Evolutionary conservation across 768 basidiomycete species (phyloP).

Genomic region (Suillus subalutaceus): DNA sequence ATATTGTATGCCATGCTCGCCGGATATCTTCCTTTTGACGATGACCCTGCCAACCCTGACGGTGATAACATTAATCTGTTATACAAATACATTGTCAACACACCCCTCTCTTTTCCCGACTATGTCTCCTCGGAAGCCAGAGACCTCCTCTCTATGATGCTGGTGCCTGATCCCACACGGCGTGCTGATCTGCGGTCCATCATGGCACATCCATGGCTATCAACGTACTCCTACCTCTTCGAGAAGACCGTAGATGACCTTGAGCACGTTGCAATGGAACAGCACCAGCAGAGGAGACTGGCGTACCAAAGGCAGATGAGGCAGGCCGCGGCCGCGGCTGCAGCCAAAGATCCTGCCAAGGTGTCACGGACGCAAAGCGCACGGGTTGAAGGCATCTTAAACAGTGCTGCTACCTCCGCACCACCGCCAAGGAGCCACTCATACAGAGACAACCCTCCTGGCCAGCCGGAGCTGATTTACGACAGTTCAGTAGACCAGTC

Average conservation of each 20-base stretch:
- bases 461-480: constrained; percentile 71
- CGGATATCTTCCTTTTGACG: constrained; percentile 98
- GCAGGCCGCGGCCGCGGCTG: constrained; percentile 43
- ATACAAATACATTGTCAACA: constrained; percentile 98
- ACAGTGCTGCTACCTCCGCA: constrained; percentile 34
- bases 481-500: constrained; percentile 70
- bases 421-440: constrained; percentile 41
- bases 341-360: constrained; percentile 30
- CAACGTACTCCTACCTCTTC: constrained; percentile 53
- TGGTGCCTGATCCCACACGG: constrained; percentile 86
- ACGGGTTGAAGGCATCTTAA: constrained; percentile 49
- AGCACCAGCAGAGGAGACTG: constrained; percentile 81
- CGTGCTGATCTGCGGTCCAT: constrained; percentile 77
- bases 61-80: constrained; percentile 99
- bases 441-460: constrained; percentile 53
- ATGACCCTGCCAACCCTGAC: constrained; percentile 97
- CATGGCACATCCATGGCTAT: constrained; percentile 90
- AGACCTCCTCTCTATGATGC: constrained; percentile 86
- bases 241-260: constrained; percentile 74
- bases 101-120: constrained; percentile 95
- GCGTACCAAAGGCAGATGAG: constrained; percentile 84
- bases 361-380: constrained; percentile 57
- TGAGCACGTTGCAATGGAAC: constrained; percentile 79
- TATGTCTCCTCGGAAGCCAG: constrained; percentile 86
- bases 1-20: constrained; percentile 97